Percentiles rank a stretch among this genome's conserved stretches.
phyloP scores from a whole-genome alignment of 23 red algal genomes.

The Agarophyton chilense region DNA sequence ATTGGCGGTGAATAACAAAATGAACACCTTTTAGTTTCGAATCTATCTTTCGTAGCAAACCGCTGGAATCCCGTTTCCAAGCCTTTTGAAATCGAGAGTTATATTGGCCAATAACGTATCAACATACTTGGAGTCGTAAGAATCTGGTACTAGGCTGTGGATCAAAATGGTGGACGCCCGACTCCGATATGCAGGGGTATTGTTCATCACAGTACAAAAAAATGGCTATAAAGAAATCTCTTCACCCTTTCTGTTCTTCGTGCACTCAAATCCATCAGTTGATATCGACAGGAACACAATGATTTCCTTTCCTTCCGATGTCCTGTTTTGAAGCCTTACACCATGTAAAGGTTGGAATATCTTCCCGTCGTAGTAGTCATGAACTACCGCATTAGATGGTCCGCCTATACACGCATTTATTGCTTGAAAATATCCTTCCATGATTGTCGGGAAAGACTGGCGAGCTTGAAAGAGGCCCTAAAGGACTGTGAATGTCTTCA shows the following conservation, averaged over 20 bases:
- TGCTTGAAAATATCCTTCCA: neutral
- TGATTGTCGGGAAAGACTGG: neutral
- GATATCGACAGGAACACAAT: neutral
- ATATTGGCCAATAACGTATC: neutral
- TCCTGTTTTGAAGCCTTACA: neutral
- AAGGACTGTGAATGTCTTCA: neutral
- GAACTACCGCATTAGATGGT: neutral
- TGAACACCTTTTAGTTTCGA: neutral
- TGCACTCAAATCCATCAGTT: slow-evolving; percentile 15
- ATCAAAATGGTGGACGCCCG: neutral
- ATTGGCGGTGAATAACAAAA: neutral
- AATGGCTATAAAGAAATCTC: neutral
- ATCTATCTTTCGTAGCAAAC: neutral
- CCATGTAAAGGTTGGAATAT: neutral
- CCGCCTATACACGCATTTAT: neutral
- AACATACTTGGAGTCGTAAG: neutral
- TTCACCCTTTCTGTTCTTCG: neutral
- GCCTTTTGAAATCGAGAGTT: neutral
- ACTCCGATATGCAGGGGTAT: neutral
- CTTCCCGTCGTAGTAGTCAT: neutral
- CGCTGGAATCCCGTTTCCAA: neutral
- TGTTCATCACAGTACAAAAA: neutral
- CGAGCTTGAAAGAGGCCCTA: neutral
- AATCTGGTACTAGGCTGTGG: neutral
- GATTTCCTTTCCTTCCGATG: neutral